Percentiles rank a stretch among this genome's conserved stretches.
phyloP scores from a whole-genome alignment of 148 eudicot genomes.

The Rhododendron henanense region DNA sequence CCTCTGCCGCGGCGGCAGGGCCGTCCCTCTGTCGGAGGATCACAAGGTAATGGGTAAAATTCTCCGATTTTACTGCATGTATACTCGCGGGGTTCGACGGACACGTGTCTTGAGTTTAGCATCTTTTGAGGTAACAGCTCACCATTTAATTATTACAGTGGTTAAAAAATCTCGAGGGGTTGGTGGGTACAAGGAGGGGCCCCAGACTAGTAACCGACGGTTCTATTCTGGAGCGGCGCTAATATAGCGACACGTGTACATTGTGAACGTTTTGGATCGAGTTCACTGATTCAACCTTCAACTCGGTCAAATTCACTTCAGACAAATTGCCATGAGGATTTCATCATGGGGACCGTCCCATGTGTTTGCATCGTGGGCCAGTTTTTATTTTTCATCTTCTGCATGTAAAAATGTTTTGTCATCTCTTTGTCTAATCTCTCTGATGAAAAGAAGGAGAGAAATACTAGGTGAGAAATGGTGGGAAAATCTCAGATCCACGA shows the following conservation, averaged over 20 bases:
- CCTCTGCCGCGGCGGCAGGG: conserved; percentile 28
- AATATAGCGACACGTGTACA: background rate
- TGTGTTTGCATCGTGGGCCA: background rate
- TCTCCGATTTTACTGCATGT: background rate
- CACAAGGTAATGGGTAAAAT: conserved; percentile 34
- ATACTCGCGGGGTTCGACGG: background rate
- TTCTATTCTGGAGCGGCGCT: background rate
- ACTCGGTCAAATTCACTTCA: background rate
- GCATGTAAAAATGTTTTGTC: background rate
- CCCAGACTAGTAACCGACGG: background rate
- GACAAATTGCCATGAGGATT: background rate
- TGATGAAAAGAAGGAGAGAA: background rate
- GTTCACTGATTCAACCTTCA: background rate
- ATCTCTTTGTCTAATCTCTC: no score
- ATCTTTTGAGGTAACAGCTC: background rate
- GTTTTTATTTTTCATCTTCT: background rate
- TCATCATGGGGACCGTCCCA: background rate
- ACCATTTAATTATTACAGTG: background rate
- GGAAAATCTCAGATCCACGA: background rate
- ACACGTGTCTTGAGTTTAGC: background rate
- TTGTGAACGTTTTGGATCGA: background rate
- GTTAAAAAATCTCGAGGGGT: background rate
- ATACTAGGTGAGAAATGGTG: background rate
- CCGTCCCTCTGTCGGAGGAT: conserved; percentile 37
- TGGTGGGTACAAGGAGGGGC: background rate